Evolutionary conservation across 495 filamentous ascomycete species (phyloP).

Genomic region (Neurospora tetrasperma): DNA sequence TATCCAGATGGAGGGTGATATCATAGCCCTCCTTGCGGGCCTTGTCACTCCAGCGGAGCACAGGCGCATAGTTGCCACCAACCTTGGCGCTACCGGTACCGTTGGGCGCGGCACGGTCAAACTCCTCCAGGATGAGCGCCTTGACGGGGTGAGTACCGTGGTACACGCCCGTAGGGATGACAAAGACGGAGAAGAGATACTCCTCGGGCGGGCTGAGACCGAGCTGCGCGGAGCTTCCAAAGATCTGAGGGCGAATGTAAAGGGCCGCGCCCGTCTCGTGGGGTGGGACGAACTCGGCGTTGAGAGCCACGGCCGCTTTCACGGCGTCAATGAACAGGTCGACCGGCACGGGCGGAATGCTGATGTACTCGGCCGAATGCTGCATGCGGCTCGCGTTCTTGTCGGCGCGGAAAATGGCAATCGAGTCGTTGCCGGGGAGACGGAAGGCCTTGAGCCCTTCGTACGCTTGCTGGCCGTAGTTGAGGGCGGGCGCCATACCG

Average conservation of each 20-base stretch:
- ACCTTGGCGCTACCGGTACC: constrained; percentile 67
- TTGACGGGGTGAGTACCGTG: constrained; percentile 75
- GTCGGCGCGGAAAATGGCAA: constrained; percentile 72
- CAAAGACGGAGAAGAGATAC: constrained; percentile 78
- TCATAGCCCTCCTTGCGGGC: constrained; percentile 64
- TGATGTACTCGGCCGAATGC: constrained; percentile 65
- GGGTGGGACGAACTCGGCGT: constrained; percentile 82
- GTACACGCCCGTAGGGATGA: constrained; percentile 80
- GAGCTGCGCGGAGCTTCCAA: constrained; percentile 70
- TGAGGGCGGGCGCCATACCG: constrained; percentile 81
- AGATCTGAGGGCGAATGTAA: constrained; percentile 83
- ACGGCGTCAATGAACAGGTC: constrained; percentile 62
- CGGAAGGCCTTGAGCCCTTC: constrained; percentile 92
- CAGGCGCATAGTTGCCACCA: constrained; percentile 76
- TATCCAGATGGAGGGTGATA: constrained; percentile 83
- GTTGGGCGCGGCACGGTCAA: constrained; percentile 64
- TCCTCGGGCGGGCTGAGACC: constrained; percentile 76
- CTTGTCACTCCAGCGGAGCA: constrained; percentile 67
- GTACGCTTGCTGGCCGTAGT: constrained; percentile 91
- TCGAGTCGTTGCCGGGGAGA: constrained; percentile 44
- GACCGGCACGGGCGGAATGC: constrained; percentile 64
- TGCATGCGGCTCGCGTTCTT: constrained; percentile 75
- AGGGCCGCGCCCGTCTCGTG: constrained; percentile 74
- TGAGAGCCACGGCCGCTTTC: constrained; percentile 68
- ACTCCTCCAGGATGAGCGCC: constrained; percentile 66